These are phyloP conservation scores for Wallemia hederae DNA, from an alignment of 1,284 basidiomycete genomes.

Conservation along the genomic window DNA sequence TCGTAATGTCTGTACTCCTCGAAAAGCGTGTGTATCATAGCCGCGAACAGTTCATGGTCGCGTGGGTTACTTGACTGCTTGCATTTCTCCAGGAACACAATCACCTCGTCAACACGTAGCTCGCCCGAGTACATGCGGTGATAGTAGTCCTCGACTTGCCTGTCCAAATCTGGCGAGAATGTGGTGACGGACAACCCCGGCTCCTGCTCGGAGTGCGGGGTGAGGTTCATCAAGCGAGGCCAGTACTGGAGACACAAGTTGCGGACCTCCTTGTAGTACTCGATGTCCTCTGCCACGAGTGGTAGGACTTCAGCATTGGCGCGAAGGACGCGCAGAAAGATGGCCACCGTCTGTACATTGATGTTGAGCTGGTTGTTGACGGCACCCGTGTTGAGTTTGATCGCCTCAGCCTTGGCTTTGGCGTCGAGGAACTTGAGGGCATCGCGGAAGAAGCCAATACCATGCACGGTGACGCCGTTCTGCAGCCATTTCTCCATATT, in stretches of 20 bases:
- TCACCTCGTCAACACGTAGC: conserved; percentile 78
- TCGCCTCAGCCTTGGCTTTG: conserved; percentile 64
- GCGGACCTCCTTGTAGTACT: conserved; percentile 69
- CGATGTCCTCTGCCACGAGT: conserved; percentile 35
- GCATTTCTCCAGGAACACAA: conserved; percentile 53
- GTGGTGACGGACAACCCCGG: conserved; percentile 71
- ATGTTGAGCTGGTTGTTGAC: conserved; percentile 55
- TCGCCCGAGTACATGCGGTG: conserved; percentile 88
- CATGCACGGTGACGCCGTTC: conserved; percentile 50
- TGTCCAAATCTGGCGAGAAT: conserved; percentile 65
- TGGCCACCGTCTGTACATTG: conserved; percentile 59
- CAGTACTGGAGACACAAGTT: conserved; percentile 85
- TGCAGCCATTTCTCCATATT: conserved; percentile 91
- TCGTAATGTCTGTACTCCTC: conserved; percentile 99
- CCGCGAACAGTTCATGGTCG: conserved; percentile 89
- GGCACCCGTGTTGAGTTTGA: conserved; percentile 43
- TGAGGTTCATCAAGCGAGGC: conserved; percentile 85
- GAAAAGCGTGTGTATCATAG: conserved; percentile 95
- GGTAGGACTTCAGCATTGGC: conserved; percentile 16
- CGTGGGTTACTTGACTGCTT: conserved; percentile 53
- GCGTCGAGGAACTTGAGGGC: conserved; percentile 62
- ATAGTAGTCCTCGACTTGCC: conserved; percentile 82
- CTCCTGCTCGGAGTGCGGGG: conserved; percentile 59
- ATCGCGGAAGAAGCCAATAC: conserved; percentile 56
- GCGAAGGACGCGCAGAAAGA: conserved; percentile 61